Conservation (phyloP, 202 grass and related monocot species). For the Zizania palustris region DNA sequence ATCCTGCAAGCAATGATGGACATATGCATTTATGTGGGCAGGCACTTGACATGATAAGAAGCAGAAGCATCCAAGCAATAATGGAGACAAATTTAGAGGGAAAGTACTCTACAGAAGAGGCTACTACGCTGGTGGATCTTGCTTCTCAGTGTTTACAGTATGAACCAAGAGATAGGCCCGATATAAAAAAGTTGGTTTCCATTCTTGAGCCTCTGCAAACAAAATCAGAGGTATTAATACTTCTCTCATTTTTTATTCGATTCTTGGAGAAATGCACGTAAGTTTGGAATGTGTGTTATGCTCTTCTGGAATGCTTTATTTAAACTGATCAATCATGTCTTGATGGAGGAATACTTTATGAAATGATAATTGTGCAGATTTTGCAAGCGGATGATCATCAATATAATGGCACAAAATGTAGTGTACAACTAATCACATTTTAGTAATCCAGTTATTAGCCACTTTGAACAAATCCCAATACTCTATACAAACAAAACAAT, state of each 20-base stretch:
- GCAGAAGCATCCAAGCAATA: constrained; percentile 66
- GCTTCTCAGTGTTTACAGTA: constrained; percentile 92
- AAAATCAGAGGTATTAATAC: constrained; percentile 47
- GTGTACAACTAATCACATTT: neutral
- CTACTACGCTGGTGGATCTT: constrained; percentile 75
- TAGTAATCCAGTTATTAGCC: neutral
- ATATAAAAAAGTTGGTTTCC: constrained; percentile 75
- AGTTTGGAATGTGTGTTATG: neutral
- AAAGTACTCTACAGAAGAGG: constrained; percentile 83
- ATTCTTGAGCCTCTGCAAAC: constrained; percentile 54
- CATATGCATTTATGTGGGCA: constrained; percentile 33
- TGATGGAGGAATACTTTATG: neutral
- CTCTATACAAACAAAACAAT: neutral
- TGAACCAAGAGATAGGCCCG: constrained; percentile 80
- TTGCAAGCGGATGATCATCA: neutral
- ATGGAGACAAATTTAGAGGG: constrained; percentile 99
- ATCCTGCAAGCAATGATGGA: constrained; percentile 18
- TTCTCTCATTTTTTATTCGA: constrained; percentile 12
- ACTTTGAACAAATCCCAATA: neutral
- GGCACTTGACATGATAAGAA: constrained; percentile 97
- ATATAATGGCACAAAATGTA: neutral
- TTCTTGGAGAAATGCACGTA: constrained; percentile 18
- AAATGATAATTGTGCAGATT: neutral
- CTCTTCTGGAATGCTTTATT: neutral
- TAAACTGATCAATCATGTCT: neutral